Evolutionary conservation across 768 basidiomycete genomes (phyloP), one percentile per base, ranked within the genome.

Genomic region (Coprinopsis strossmayeri): DNA sequence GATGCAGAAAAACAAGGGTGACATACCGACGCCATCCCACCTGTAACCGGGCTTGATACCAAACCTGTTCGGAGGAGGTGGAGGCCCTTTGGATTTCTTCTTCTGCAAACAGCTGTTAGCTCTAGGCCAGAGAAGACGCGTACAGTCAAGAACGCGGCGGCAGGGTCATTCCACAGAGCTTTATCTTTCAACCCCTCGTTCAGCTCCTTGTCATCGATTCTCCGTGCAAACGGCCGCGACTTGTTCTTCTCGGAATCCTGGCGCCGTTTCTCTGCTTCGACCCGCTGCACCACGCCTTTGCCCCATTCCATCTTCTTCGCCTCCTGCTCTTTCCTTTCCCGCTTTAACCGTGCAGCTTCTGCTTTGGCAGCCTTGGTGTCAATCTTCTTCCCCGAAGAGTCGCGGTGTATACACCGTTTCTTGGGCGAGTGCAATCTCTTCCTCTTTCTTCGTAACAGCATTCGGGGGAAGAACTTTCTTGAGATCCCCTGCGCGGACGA

Each of bases 271-370:
- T 93, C 89, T 45, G 74, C 69, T 51, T 93, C 87, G 20, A 88
- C 85, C 51, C 82, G 71, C 69, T 98, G 96, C 32, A 92, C 87
- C 28, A 98, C 59, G 25, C 96, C 96, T 65, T 95, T 98, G 0
- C 91, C 92, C 96, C 96, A 98, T 62, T 95, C 90, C 90, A 95
- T 92, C 71, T 91, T 94, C 61, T 78, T 71, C 43, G 87, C 87
- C 60, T 95, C 91, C 60, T 79, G 81, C 68, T 96, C 89, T 62
- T 93, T 84, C 50, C 74, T 72, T 61, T 91, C 85, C 18, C 90
- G 76, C 59, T 92, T 91, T 64, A 77, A 63, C 55, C 82, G 71
- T 35, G 86, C 86, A 25, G 91, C 90, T 59, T 94, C 93, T 12
- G 90, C 94, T 49, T 76, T 78, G 24, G 84, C 87, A 1, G 85